These are phyloP conservation scores for Arthrobotrys sphaeroides DNA, from an alignment of 2,329 filamentous ascomycete species.

Conservation along the genomic window DNA sequence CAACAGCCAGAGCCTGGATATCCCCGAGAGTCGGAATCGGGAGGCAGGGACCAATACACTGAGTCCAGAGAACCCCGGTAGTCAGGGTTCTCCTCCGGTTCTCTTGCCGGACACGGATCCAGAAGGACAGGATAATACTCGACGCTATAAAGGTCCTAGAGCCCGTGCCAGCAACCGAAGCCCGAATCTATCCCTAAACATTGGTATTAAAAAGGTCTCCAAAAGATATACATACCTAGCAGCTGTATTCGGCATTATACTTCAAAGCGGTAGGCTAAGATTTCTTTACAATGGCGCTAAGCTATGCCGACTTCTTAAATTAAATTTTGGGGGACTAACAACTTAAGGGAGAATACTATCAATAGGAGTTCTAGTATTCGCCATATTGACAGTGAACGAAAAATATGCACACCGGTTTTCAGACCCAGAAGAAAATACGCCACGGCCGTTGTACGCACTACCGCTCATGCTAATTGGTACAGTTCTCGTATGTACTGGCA, in stretches of 20 bases:
- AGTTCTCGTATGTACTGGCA: constrained; percentile 28
- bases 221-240: not conserved
- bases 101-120: no score
- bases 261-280: constrained; percentile 40
- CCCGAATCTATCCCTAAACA: constrained; percentile 46
- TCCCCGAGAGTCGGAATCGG: no score
- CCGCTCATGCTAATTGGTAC: constrained; percentile 42
- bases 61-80: no score
- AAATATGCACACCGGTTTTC: not conserved
- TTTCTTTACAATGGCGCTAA: not conserved
- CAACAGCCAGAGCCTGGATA: no score
- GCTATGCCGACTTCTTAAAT: not conserved
- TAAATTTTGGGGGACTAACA: not conserved
- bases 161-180: no score
- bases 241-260: constrained; percentile 29
- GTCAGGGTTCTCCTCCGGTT: no score
- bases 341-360: no score
- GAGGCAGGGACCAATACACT: no score
- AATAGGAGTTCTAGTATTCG: constrained; percentile 47
- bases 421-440: not conserved
- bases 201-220: constrained; percentile 32
- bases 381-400: constrained; percentile 6
- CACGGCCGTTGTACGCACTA: constrained; percentile 19
- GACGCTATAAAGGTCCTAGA: no score
- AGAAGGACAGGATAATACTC: not conserved